Conservation (phyloP, 75 land plant species). For the Azolla pinnata region DNA sequence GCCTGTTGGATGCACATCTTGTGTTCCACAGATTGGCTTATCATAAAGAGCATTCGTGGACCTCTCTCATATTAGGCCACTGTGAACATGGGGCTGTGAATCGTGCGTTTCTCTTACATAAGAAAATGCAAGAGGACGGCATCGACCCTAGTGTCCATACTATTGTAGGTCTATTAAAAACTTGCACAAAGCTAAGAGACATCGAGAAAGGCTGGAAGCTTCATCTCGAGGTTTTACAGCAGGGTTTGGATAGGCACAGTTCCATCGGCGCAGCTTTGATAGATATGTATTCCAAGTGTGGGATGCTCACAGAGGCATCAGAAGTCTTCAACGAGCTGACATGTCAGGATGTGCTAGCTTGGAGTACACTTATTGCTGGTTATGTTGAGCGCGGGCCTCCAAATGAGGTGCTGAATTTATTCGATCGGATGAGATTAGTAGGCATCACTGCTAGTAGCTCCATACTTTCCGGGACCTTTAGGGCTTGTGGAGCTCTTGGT, state of each 20-base stretch:
- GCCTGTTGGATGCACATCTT: not conserved
- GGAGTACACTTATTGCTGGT: conserved; percentile 53
- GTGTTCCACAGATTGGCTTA: not conserved
- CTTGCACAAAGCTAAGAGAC: conserved; percentile 41
- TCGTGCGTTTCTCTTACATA: conserved; percentile 15
- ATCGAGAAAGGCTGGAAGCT: conserved; percentile 44
- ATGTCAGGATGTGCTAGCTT: conserved; percentile 34
- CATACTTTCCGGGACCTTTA: not conserved
- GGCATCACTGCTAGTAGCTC: conserved; percentile 8
- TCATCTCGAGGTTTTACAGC: conserved; percentile 45
- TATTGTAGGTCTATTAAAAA: conserved; percentile 54
- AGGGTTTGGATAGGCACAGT: conserved; percentile 39
- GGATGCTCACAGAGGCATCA: conserved; percentile 18
- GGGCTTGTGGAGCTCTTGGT: conserved; percentile 8
- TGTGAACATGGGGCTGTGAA: conserved; percentile 12
- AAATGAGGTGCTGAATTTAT: conserved; percentile 11
- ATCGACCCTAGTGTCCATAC: conserved; percentile 48
- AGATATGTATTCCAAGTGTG: conserved; percentile 49
- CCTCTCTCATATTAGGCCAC: conserved; percentile 13
- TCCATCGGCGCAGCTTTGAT: conserved; percentile 49
- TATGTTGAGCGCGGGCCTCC: conserved; percentile 11
- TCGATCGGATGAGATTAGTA: conserved; percentile 7
- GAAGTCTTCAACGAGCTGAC: conserved; percentile 45
- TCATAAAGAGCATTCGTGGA: not conserved
- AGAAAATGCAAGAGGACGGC: conserved; percentile 41